Evolutionary conservation across 768 basidiomycete species (phyloP).

Genomic region (Lentinus brumalis): DNA sequence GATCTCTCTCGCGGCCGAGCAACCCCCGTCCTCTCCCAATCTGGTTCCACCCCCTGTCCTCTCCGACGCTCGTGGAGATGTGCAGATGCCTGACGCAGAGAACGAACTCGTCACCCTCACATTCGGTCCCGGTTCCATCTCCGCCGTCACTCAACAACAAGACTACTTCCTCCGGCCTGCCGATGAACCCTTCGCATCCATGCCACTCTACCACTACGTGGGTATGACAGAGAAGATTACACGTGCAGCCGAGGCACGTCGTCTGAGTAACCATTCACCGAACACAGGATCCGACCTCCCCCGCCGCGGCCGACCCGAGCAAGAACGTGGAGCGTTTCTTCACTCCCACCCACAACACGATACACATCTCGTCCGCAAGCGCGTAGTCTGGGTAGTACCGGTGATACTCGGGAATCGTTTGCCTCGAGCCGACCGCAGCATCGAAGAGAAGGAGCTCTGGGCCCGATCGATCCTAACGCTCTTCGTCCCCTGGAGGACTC

Average conservation of each 20-base stretch:
- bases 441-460: neutral
- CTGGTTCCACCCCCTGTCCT: no score
- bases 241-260: neutral
- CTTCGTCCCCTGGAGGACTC: neutral
- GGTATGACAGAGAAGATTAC: neutral
- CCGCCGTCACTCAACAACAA: neutral
- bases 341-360: slow-evolving; percentile 1
- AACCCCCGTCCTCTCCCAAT: no score
- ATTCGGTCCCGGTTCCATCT: neutral
- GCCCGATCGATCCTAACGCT: neutral
- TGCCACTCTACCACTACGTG: neutral
- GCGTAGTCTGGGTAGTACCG: neutral
- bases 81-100: neutral
- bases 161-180: neutral
- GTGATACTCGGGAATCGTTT: slow-evolving; percentile 7
- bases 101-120: neutral
- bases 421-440: neutral
- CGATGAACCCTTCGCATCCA: neutral
- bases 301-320: neutral
- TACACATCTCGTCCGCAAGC: neutral
- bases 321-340: neutral
- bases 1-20: no score
- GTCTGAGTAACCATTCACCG: neutral
- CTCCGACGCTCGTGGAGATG: no score
- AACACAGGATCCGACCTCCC: no score